A percentile compares a stretch with the other conserved stretches of the same genome.
Evolutionary conservation across 129 eudicot genomes (phyloP).

Genomic region (Flaveria brownii): DNA sequence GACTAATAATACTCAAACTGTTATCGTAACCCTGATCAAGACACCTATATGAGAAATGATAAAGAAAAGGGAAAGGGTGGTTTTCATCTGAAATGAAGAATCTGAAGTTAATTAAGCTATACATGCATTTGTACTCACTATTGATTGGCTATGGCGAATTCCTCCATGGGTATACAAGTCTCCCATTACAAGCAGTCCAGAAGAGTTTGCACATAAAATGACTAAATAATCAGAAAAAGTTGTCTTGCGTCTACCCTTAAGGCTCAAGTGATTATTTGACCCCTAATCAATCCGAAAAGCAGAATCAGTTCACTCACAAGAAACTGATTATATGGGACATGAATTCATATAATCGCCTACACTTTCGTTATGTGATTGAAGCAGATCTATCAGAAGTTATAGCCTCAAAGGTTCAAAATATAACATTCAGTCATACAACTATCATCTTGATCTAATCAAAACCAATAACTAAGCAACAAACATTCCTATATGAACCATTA

Average conservation of each 20-base stretch:
- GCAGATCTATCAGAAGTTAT: slow-evolving; percentile 1
- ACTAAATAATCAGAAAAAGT: slow-evolving; percentile 11
- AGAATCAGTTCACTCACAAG: not conserved
- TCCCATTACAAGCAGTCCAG: slow-evolving; percentile 42
- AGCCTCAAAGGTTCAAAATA: slow-evolving; percentile 17
- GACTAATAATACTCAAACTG: slow-evolving; percentile 29
- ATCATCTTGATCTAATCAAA: not conserved
- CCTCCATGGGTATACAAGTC: slow-evolving; percentile 45
- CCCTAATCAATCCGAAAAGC: not conserved
- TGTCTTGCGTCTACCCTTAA: not conserved
- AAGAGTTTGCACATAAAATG: slow-evolving; percentile 12
- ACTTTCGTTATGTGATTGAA: not conserved
- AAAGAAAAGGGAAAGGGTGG: slow-evolving; percentile 7
- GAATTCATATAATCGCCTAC: not conserved
- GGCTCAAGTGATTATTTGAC: not conserved
- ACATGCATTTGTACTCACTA: slow-evolving; percentile 37
- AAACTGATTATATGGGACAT: not conserved
- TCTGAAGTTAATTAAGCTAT: slow-evolving; percentile 17
- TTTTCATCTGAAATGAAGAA: slow-evolving; percentile 18
- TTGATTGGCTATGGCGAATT: slow-evolving; percentile 20
- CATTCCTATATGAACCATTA: slow-evolving; percentile 1
- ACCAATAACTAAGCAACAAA: slow-evolving; percentile 5
- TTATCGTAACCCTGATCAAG: slow-evolving; percentile 39
- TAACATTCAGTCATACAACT: not conserved
- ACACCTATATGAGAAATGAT: slow-evolving; percentile 25